Conservation (phyloP, 2,329 filamentous ascomycete genomes). For the Passalora sequoiae region DNA sequence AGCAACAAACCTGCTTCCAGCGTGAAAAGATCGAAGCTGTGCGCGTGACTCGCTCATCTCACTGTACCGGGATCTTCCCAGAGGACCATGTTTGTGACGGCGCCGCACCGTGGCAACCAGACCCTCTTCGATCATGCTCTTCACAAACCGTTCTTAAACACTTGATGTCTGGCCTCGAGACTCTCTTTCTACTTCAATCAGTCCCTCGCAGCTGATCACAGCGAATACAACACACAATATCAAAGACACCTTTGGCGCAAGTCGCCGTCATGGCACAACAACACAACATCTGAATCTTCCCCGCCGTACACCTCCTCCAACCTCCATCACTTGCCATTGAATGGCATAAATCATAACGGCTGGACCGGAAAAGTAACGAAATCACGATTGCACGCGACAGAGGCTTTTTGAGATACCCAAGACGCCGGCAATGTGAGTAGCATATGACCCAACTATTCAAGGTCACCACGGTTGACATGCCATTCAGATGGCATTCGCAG, state of each 20-base stretch:
- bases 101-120: conserved; percentile 3
- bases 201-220: background rate
- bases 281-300: background rate
- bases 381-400: too few relatives aligned
- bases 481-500: conserved; percentile 2
- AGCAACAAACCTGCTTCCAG: conserved; percentile 3
- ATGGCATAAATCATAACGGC: background rate
- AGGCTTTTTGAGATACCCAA: background rate
- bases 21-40: background rate
- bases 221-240: background rate
- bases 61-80: background rate
- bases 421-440: too few relatives aligned
- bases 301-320: background rate
- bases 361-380: background rate
- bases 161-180: background rate
- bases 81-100: background rate
- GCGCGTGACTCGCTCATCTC: background rate
- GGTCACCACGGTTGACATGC: background rate
- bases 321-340: background rate
- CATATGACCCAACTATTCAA: background rate
- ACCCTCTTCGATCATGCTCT: background rate
- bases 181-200: background rate
- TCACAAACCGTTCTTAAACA: conserved; percentile 1
- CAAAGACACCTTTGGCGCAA: background rate
- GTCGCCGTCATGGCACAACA: background rate